These are phyloP conservation scores for Tulasnella calospora DNA, from an alignment of 768 basidiomycete genomes.

Conservation along the genomic window DNA sequence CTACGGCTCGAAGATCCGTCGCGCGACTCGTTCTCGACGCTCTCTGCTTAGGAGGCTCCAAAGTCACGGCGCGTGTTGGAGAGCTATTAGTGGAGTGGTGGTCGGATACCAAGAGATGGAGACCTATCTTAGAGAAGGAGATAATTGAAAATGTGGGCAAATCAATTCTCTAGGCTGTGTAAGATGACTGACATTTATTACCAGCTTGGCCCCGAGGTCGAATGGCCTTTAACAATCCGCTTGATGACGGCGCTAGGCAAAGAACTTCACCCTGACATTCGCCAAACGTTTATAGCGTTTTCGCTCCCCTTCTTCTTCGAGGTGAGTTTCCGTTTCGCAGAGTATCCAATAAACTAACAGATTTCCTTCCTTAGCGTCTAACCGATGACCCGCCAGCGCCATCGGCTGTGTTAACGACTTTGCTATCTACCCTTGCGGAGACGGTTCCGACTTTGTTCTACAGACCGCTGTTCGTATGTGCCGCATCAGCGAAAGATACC, in stretches of 20 bases:
- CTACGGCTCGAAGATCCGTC: slow-evolving; percentile 39
- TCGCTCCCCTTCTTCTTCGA: slow-evolving; percentile 20
- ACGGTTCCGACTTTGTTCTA: slow-evolving; percentile 60
- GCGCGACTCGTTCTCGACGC: slow-evolving; percentile 45
- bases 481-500: slow-evolving; percentile 58
- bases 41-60: slow-evolving; percentile 11
- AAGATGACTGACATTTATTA: background rate
- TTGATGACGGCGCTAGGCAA: slow-evolving; percentile 10
- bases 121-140: slow-evolving; percentile 11
- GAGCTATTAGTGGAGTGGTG: slow-evolving; percentile 21
- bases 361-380: slow-evolving; percentile 34
- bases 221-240: slow-evolving; percentile 14
- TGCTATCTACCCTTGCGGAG: slow-evolving; percentile 51
- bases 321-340: slow-evolving; percentile 7
- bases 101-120: slow-evolving; percentile 22
- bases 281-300: background rate
- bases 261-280: slow-evolving; percentile 5
- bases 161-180: background rate
- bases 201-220: slow-evolving; percentile 10
- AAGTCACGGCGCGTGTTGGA: background rate
- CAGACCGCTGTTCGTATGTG: slow-evolving; percentile 65
- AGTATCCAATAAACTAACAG: background rate
- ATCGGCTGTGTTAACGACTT: slow-evolving; percentile 44
- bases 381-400: slow-evolving; percentile 45
- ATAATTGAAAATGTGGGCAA: slow-evolving; percentile 11